A percentile compares a stretch with the other conserved stretches of the same genome.
These are phyloP conservation scores for Solanum medicagineum DNA, from an alignment of 257 asterid species.

Conservation along the genomic window DNA sequence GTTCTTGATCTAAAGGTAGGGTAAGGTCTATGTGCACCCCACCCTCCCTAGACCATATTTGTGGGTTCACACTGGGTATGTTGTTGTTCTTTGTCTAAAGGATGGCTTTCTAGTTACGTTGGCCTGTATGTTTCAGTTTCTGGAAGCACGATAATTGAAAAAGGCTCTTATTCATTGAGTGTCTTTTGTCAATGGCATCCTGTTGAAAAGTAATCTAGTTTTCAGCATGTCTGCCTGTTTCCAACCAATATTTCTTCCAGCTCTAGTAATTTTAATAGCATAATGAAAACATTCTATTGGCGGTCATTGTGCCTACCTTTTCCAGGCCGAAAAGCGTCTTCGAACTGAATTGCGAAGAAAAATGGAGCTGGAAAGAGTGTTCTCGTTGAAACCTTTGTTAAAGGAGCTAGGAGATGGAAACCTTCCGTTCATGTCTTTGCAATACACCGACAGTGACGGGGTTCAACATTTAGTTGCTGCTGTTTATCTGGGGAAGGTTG, in stretches of 20 bases:
- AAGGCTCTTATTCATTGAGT: neutral
- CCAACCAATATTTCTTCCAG: neutral
- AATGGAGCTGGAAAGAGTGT: conserved; percentile 75
- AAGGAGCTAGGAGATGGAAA: conserved; percentile 66
- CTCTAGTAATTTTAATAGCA: neutral
- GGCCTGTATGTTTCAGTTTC: neutral
- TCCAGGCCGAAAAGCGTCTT: conserved; percentile 67
- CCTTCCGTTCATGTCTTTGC: conserved; percentile 76
- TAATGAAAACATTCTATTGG: neutral
- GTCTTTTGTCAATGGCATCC: neutral
- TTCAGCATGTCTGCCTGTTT: neutral
- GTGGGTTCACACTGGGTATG: neutral
- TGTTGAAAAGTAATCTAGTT: neutral
- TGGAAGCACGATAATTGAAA: neutral
- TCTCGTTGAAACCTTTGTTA: conserved; percentile 59
- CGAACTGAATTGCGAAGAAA: conserved; percentile 63
- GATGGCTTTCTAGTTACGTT: neutral
- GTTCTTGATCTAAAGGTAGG: neutral
- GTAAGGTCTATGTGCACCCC: neutral
- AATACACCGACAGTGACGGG: conserved; percentile 61
- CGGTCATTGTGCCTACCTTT: conserved; percentile 1
- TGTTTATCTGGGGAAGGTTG: conserved; percentile 85
- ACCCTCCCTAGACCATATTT: neutral
- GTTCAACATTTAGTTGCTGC: conserved; percentile 71
- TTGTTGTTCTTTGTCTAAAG: neutral